phyloP scores from a whole-genome alignment of 2,329 filamentous ascomycete species.

The Fusarium pilosicola region DNA sequence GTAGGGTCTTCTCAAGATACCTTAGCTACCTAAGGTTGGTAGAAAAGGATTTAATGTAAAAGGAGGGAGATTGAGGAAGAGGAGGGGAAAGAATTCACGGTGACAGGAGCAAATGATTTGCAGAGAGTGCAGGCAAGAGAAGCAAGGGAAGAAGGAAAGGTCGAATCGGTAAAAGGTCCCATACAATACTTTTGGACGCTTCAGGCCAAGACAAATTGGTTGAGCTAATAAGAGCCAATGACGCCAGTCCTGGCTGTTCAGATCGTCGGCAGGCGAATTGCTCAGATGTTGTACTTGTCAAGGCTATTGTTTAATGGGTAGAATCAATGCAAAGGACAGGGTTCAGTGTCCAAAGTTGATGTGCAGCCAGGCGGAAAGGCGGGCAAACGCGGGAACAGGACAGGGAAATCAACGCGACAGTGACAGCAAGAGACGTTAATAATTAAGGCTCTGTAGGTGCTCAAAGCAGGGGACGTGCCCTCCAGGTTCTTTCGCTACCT shows the following conservation, averaged over 20 bases:
- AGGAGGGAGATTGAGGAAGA: not conserved
- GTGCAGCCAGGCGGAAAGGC: slow-evolving; percentile 23
- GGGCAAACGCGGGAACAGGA: slow-evolving; percentile 26
- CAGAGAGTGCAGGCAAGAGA: not conserved
- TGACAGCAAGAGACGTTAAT: not conserved
- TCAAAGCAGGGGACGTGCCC: slow-evolving; percentile 22
- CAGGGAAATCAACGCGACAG: not conserved
- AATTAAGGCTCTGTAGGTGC: not conserved
- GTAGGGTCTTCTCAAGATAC: not conserved
- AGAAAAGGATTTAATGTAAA: slow-evolving; percentile 6
- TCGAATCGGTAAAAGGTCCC: slow-evolving; percentile 3
- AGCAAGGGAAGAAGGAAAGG: slow-evolving; percentile 9
- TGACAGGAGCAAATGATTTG: slow-evolving; percentile 25
- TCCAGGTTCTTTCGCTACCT: not conserved
- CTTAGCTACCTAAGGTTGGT: not conserved
- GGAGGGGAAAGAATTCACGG: slow-evolving; percentile 9
- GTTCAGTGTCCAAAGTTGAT: slow-evolving; percentile 22
- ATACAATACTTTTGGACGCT: slow-evolving; percentile 11
- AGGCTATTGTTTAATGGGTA: slow-evolving; percentile 31
- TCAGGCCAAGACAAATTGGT: slow-evolving; percentile 34
- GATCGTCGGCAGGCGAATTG: slow-evolving; percentile 42
- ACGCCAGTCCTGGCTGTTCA: slow-evolving; percentile 40
- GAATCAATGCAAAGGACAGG: slow-evolving; percentile 26
- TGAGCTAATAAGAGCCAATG: slow-evolving; percentile 39
- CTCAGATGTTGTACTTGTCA: slow-evolving; percentile 36